A percentile compares a stretch with the other conserved stretches of the same genome.
These are phyloP conservation scores for Fraxinus ornus DNA, from an alignment of 305 asterid species.

Conservation along the genomic window DNA sequence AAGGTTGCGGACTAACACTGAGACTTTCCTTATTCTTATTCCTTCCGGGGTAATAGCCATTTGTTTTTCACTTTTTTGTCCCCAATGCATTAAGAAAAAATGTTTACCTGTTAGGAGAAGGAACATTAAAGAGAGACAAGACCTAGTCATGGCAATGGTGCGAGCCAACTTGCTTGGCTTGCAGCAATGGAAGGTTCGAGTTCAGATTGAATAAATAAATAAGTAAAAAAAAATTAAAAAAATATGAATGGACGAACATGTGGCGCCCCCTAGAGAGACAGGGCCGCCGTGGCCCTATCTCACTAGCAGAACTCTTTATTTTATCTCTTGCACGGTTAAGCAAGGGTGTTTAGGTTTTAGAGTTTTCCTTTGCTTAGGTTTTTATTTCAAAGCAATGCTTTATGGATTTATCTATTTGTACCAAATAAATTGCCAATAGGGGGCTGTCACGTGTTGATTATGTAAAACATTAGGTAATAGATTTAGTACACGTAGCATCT, in stretches of 20 bases:
- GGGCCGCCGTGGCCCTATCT: not conserved
- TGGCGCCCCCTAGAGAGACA: not conserved
- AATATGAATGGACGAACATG: not conserved
- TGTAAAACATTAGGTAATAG: too few species aligned
- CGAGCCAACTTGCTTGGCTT: not conserved
- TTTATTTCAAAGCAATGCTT: not conserved
- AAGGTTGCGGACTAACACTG: not conserved
- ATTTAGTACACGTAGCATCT: too few species aligned
- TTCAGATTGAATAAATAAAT: not conserved
- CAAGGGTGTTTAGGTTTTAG: not conserved
- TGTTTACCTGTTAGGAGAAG: not conserved
- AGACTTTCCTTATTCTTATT: not conserved
- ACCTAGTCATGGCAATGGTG: not conserved
- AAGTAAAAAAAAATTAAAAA: not conserved
- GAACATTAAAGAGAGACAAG: not conserved
- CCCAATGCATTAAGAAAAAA: not conserved
- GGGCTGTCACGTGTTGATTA: too few species aligned
- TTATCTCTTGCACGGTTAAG: not conserved
- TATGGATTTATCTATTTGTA: too few species aligned
- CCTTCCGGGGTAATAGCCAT: not conserved
- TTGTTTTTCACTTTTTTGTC: not conserved
- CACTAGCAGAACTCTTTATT: not conserved
- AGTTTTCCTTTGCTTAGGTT: not conserved
- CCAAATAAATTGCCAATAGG: too few species aligned
- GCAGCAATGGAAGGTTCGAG: not conserved